These are phyloP conservation scores for Ganoderma lucidum DNA, from an alignment of 1,284 basidiomycete species.

Conservation along the genomic window DNA sequence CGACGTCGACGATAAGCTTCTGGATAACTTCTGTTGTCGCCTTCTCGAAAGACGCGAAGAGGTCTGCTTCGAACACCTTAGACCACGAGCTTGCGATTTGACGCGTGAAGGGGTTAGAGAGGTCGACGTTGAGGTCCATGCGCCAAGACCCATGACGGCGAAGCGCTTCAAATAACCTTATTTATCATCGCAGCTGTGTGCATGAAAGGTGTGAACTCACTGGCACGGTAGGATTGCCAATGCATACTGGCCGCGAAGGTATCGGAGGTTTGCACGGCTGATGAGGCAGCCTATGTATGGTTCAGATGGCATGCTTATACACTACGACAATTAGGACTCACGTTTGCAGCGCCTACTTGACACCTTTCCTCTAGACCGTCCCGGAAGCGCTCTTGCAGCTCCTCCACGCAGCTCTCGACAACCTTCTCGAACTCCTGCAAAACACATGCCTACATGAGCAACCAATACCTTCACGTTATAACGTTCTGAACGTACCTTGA, in stretches of 20 bases:
- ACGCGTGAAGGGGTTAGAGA: constrained; percentile 63
- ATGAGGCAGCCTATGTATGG: constrained; percentile 51
- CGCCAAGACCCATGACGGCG: constrained; percentile 63
- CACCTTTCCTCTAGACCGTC: constrained; percentile 68
- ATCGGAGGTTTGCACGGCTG: constrained; percentile 57
- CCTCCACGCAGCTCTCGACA: constrained; percentile 51
- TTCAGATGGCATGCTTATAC: background rate
- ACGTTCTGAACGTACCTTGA: constrained; percentile 44
- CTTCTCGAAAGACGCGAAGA: constrained; percentile 59
- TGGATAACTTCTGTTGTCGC: constrained; percentile 48
- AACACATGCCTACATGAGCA: background rate
- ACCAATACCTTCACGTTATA: background rate
- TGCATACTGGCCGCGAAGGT: constrained; percentile 63
- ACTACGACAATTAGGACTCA: constrained; percentile 35
- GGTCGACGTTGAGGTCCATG: constrained; percentile 65
- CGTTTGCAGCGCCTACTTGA: constrained; percentile 55
- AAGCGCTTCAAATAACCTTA: constrained; percentile 46
- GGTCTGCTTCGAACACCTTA: constrained; percentile 64
- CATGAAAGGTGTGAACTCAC: constrained; percentile 42
- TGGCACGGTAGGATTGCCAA: constrained; percentile 64
- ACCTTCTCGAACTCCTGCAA: constrained; percentile 55
- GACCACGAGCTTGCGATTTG: constrained; percentile 67
- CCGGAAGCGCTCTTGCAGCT: constrained; percentile 57
- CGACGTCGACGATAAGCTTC: constrained; percentile 56
- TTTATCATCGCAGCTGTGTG: background rate